These are phyloP conservation scores for Bipolaris bicolor DNA, from an alignment of 2,329 filamentous ascomycete species.

Conservation along the genomic window DNA sequence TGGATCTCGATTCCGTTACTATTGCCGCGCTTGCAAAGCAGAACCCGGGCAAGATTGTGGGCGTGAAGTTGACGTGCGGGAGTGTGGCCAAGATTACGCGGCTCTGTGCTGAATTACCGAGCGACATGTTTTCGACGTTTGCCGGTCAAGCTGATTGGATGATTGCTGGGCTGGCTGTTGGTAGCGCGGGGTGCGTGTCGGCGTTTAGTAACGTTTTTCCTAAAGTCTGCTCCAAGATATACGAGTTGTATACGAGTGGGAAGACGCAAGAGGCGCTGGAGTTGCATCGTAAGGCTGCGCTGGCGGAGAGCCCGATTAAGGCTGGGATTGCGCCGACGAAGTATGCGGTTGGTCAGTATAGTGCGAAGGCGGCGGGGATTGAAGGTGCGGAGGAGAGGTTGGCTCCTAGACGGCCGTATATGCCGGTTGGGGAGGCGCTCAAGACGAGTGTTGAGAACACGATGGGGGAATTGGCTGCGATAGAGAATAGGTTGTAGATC, in stretches of 20 bases:
- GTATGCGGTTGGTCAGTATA: slow-evolving; percentile 68
- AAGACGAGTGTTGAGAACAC: slow-evolving; percentile 30
- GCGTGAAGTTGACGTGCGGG: slow-evolving; percentile 75
- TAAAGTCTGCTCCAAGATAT: slow-evolving; percentile 63
- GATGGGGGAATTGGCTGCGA: slow-evolving; percentile 35
- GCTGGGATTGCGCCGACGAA: slow-evolving; percentile 71
- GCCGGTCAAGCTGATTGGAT: slow-evolving; percentile 78
- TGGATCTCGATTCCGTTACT: slow-evolving; percentile 71
- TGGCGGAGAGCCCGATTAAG: slow-evolving; percentile 71
- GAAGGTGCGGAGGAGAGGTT: slow-evolving; percentile 39
- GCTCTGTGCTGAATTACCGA: slow-evolving; percentile 58
- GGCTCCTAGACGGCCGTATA: slow-evolving; percentile 37
- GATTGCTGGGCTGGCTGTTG: slow-evolving; percentile 60
- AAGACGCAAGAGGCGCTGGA: slow-evolving; percentile 63
- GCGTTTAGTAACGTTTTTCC: slow-evolving; percentile 65
- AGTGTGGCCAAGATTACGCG: slow-evolving; percentile 74
- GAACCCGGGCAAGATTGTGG: slow-evolving; percentile 68
- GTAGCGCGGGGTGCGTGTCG: slow-evolving; percentile 62
- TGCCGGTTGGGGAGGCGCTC: slow-evolving; percentile 33
- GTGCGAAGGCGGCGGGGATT: slow-evolving; percentile 64
- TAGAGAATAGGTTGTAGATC: slow-evolving; percentile 29
- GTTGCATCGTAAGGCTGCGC: slow-evolving; percentile 66
- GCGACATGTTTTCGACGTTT: slow-evolving; percentile 68
- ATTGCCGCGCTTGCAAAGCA: slow-evolving; percentile 61
- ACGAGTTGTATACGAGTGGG: slow-evolving; percentile 65